phyloP scores from a whole-genome alignment of 768 basidiomycete genomes.

The Hypsizygus marmoreus region DNA sequence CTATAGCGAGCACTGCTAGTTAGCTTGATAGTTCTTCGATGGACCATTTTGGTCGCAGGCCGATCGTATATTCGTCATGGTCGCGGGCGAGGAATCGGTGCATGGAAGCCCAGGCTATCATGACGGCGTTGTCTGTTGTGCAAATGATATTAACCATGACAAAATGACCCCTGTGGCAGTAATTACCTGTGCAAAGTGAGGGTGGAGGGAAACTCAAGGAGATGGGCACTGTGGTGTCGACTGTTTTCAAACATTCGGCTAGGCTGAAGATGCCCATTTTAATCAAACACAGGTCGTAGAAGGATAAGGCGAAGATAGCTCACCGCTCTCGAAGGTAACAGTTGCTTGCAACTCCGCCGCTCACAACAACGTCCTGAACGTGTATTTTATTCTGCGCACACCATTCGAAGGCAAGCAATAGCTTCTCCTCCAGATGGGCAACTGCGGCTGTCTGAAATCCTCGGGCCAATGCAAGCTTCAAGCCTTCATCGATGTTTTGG shows the following conservation, averaged over 20 bases:
- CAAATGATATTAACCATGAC: neutral
- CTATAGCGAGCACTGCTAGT: no score
- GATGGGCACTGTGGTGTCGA: constrained; percentile 30
- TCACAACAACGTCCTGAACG: constrained; percentile 70
- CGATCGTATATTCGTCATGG: constrained; percentile 61
- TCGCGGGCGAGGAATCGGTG: constrained; percentile 68
- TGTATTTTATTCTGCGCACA: constrained; percentile 43
- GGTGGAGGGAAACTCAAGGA: constrained; percentile 74
- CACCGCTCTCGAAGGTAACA: constrained; percentile 65
- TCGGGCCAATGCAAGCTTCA: constrained; percentile 56
- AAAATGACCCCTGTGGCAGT: neutral
- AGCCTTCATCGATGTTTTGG: constrained; percentile 36
- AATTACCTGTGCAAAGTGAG: constrained; percentile 77
- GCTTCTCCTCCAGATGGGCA: constrained; percentile 74
- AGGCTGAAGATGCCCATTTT: constrained; percentile 25
- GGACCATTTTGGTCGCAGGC: constrained; percentile 73
- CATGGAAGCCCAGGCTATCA: constrained; percentile 95
- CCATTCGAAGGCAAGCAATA: constrained; percentile 52
- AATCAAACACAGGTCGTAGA: neutral
- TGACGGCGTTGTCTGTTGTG: constrained; percentile 85
- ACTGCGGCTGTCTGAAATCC: constrained; percentile 76
- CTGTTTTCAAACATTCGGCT: constrained; percentile 26
- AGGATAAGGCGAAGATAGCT: constrained; percentile 12
- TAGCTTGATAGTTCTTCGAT: constrained; percentile 69
- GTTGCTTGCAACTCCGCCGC: constrained; percentile 95